A percentile compares a stretch with the other conserved stretches of the same genome.
Conservation (phyloP, 73 alveolate genomes). For the Tetrahymena malaccensis region DNA sequence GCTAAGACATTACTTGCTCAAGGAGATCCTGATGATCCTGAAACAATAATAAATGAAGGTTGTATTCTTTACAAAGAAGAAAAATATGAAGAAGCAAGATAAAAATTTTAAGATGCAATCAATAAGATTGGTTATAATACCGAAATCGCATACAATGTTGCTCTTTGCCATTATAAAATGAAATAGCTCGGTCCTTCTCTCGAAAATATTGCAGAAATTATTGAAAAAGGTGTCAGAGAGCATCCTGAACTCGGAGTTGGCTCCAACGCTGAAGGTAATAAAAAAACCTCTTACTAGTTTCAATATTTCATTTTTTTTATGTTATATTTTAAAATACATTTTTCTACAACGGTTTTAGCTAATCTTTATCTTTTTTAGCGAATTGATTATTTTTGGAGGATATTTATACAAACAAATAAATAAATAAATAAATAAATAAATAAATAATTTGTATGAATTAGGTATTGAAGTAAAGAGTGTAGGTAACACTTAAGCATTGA, state of each 20-base stretch:
- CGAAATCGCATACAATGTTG: conserved; percentile 96
- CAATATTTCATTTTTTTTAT: no score
- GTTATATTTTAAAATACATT: no score
- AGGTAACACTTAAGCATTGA: conserved; percentile 93
- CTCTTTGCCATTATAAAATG: conserved; percentile 94
- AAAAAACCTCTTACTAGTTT: no score
- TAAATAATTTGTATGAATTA: not conserved
- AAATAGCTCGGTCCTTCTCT: conserved; percentile 88
- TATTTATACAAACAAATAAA: not conserved
- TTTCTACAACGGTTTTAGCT: not conserved
- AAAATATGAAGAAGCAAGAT: conserved; percentile 91
- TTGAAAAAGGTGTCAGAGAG: conserved; percentile 97
- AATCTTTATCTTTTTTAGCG: not conserved
- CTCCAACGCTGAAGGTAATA: conserved; percentile 79
- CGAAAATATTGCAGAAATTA: conserved; percentile 95
- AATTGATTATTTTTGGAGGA: not conserved
- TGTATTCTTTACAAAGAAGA: conserved; percentile 87
- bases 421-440: not conserved
- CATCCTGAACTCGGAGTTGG: conserved; percentile 99
- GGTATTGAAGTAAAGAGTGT: conserved; percentile 85
- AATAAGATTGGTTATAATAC: conserved; percentile 83
- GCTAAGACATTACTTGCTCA: conserved; percentile 71
- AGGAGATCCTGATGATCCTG: conserved; percentile 73
- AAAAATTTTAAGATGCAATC: conserved; percentile 85
- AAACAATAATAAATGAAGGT: conserved; percentile 75